These are phyloP conservation scores for Eucalyptus marginata DNA, from an alignment of 345 rosid species.

Conservation along the genomic window DNA sequence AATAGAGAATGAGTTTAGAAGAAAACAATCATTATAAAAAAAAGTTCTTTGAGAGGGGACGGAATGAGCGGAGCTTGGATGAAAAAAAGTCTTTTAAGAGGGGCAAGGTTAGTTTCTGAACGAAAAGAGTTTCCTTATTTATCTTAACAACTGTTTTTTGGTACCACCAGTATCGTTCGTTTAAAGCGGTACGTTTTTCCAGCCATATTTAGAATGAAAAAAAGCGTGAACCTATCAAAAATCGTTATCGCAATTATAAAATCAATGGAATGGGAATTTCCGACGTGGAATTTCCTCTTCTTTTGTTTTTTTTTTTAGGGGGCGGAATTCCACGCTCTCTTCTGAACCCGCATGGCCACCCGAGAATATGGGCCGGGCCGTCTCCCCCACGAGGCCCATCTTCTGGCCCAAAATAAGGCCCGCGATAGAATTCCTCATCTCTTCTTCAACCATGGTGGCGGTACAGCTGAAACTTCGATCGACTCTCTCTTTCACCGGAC, in stretches of 20 bases:
- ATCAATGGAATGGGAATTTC: neutral
- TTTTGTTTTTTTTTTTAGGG: neutral
- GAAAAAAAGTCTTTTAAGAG: too few relatives aligned
- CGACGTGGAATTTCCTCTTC: neutral
- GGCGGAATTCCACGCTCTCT: neutral
- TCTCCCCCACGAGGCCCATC: neutral
- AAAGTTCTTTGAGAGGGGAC: too few relatives aligned
- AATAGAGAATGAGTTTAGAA: neutral
- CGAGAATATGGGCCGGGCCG: neutral
- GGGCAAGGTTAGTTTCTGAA: neutral
- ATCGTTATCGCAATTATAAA: neutral
- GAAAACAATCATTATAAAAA: too few relatives aligned
- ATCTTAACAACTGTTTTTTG: neutral
- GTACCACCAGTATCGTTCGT: neutral
- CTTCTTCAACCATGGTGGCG: neutral
- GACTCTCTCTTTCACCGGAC: neutral
- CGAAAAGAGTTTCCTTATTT: neutral
- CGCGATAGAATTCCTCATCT: neutral
- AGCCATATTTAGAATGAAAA: neutral
- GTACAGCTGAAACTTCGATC: neutral
- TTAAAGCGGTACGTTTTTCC: neutral
- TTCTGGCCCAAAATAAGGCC: neutral
- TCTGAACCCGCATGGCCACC: neutral
- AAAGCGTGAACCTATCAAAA: neutral
- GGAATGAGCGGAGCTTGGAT: too few relatives aligned